A percentile compares a stretch with the other conserved stretches of the same genome.
phyloP scores from a whole-genome alignment of 2,329 filamentous ascomycete genomes.

The Colletotrichum costaricense region DNA sequence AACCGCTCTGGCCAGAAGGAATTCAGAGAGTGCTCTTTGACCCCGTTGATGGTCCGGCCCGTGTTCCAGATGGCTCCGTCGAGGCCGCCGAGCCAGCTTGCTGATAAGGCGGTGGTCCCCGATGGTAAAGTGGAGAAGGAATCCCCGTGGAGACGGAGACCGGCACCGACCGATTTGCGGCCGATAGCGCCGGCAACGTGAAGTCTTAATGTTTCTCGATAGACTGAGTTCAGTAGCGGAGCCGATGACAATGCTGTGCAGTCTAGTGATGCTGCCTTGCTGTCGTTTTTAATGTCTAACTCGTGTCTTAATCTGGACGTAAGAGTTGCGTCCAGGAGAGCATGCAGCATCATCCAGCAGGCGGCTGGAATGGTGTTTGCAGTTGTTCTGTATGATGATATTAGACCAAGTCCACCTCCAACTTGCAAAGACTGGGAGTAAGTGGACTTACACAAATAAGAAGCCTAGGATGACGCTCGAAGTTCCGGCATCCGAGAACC shows the following conservation, averaged over 20 bases:
- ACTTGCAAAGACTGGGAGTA: too few species aligned
- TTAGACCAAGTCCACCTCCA: too few species aligned
- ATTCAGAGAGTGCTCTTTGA: conserved; percentile 7
- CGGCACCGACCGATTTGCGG: background rate
- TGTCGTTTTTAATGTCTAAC: background rate
- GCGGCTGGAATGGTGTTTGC: conserved; percentile 26
- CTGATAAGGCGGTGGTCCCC: background rate
- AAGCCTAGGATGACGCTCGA: conserved; percentile 20
- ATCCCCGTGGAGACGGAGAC: background rate
- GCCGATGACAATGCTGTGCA: background rate
- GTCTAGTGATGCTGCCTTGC: background rate
- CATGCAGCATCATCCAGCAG: conserved; percentile 23
- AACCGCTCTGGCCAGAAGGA: conserved; percentile 38
- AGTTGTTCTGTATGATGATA: background rate
- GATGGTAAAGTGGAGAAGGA: background rate
- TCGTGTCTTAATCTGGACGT: conserved; percentile 7
- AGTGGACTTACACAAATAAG: conserved; percentile 25
- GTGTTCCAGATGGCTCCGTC: conserved; percentile 23
- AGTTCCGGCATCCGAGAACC: conserved; percentile 15
- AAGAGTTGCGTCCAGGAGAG: conserved; percentile 8
- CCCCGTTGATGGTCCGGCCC: background rate
- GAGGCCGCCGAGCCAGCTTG: conserved; percentile 24
- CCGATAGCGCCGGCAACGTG: conserved; percentile 17
- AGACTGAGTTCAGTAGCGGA: conserved; percentile 27
- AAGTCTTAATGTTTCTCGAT: conserved; percentile 19